These are phyloP conservation scores for Thelonectria blattea DNA, from an alignment of 2,329 filamentous ascomycete species.

Conservation along the genomic window DNA sequence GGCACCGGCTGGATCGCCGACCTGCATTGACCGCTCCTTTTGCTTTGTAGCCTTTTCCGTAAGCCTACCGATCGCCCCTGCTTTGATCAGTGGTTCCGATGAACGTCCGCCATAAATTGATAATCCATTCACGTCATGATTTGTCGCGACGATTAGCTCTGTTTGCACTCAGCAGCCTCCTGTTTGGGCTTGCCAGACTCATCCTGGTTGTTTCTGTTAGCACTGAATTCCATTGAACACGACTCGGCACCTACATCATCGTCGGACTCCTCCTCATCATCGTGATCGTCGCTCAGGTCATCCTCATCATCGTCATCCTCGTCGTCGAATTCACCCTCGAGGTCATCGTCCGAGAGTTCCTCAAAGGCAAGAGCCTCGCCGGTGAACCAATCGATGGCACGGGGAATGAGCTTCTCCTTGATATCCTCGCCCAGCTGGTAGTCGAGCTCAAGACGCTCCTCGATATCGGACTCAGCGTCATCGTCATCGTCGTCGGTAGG, in stretches of 20 bases:
- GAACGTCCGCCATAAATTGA: constrained; percentile 27
- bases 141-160: constrained; percentile 69
- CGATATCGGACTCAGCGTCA: constrained; percentile 86
- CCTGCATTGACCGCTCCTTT: constrained; percentile 35
- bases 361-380: constrained; percentile 97
- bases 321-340: constrained; percentile 84
- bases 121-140: constrained; percentile 38
- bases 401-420: constrained; percentile 99
- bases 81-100: constrained; percentile 32
- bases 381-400: constrained; percentile 99
- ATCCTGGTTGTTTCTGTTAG: constrained; percentile 61
- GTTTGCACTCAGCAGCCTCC: constrained; percentile 94
- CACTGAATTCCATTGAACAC: neutral
- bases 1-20: constrained; percentile 36
- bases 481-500: constrained; percentile 74
- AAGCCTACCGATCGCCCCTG: constrained; percentile 13
- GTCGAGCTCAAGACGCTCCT: constrained; percentile 96
- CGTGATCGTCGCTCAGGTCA: constrained; percentile 82
- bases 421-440: constrained; percentile 99
- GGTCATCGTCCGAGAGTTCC: constrained; percentile 83
- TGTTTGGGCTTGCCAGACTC: constrained; percentile 90
- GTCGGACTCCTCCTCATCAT: constrained; percentile 81
- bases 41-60: constrained; percentile 37
- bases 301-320: constrained; percentile 94
- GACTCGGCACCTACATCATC: constrained; percentile 67